Evolutionary conservation across 1,284 basidiomycete genomes (phyloP).

Genomic region (Tilletiaria anomala): DNA sequence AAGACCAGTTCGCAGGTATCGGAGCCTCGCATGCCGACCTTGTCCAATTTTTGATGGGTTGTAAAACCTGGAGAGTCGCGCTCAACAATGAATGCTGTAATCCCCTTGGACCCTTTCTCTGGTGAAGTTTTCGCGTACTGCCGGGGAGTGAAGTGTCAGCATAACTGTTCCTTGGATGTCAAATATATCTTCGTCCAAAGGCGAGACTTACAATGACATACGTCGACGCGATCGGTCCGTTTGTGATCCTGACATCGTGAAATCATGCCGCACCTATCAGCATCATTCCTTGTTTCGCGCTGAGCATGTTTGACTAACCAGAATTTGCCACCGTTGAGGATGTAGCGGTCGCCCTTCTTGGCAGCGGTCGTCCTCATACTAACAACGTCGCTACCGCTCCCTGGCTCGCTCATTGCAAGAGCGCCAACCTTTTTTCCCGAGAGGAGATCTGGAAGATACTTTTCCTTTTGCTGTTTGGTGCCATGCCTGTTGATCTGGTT

Average conservation of each 20-base stretch:
- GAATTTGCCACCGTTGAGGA: slow-evolving; percentile 78
- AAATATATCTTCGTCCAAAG: background rate
- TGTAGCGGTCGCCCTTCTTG: slow-evolving; percentile 59
- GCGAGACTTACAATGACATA: slow-evolving; percentile 51
- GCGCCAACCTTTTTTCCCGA: slow-evolving; percentile 70
- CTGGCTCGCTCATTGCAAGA: slow-evolving; percentile 85
- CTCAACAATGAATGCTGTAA: slow-evolving; percentile 84
- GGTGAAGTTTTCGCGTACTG: slow-evolving; percentile 73
- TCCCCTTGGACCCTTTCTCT: slow-evolving; percentile 64
- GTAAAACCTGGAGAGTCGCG: slow-evolving; percentile 68
- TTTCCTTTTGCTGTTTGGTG: slow-evolving; percentile 66
- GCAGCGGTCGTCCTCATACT: slow-evolving; percentile 72
- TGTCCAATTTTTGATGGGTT: slow-evolving; percentile 77
- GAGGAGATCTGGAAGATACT: slow-evolving; percentile 72
- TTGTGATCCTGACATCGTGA: slow-evolving; percentile 52
- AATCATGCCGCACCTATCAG: background rate
- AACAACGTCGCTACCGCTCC: slow-evolving; percentile 79
- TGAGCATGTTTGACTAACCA: background rate
- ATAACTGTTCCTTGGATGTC: background rate
- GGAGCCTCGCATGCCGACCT: slow-evolving; percentile 88
- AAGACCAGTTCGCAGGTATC: slow-evolving; percentile 90
- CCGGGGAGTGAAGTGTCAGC: background rate
- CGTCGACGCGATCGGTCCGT: slow-evolving; percentile 75
- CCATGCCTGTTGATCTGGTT: slow-evolving; percentile 71
- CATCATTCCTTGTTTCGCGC: no score